These are phyloP conservation scores for Raphanus raphanistrum DNA, from an alignment of 345 rosid genomes.

Conservation along the genomic window DNA sequence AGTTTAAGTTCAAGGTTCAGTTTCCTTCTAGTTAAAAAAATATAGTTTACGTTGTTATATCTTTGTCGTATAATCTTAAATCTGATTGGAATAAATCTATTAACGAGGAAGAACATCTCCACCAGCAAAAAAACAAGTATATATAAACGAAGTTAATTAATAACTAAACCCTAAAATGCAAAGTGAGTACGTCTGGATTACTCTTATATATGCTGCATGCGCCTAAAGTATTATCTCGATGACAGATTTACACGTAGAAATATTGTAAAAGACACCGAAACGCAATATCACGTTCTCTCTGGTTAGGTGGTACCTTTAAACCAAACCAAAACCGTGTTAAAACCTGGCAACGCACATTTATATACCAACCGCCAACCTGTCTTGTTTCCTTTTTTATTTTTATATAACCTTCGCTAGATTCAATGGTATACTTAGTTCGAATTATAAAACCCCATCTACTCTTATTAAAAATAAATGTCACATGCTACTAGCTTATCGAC, in stretches of 20 bases:
- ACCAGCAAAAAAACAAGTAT: neutral
- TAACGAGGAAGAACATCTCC: neutral
- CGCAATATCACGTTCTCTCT: constrained; percentile 16
- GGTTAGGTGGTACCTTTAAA: constrained; percentile 21
- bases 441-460: constrained; percentile 4
- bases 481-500: constrained; percentile 10
- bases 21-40: neutral
- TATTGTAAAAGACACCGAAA: constrained; percentile 26
- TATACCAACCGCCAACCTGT: constrained; percentile 41
- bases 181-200: neutral
- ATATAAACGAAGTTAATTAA: neutral
- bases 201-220: neutral
- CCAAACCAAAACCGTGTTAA: constrained; percentile 42
- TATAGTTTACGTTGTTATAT: neutral
- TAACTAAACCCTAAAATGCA: neutral
- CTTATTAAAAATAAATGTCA: neutral
- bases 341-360: constrained; percentile 34
- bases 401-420: constrained; percentile 20
- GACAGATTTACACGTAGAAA: neutral
- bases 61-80: neutral
- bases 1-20: neutral
- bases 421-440: constrained; percentile 21
- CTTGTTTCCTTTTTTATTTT: constrained; percentile 1
- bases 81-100: neutral
- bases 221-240: neutral